A percentile compares a stretch with the other conserved stretches of the same genome.
These are phyloP conservation scores for Russula foetens DNA, from an alignment of 768 basidiomycete species.

Conservation along the genomic window DNA sequence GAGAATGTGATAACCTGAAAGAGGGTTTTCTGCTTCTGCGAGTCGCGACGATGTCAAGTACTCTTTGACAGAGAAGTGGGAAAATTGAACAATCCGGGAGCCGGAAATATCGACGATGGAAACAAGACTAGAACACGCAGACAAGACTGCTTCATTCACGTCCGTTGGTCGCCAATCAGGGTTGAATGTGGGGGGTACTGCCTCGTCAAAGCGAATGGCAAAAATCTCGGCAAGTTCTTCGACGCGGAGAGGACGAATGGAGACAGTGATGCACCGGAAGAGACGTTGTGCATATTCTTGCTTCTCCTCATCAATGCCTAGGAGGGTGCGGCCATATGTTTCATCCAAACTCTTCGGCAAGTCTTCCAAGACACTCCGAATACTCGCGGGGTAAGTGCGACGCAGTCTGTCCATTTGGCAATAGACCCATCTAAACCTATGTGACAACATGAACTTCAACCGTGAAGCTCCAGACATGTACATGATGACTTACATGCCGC, in stretches of 20 bases:
- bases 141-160: not conserved
- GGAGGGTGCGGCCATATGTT: too few species aligned
- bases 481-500: too few species aligned
- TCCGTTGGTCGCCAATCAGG: not conserved
- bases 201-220: not conserved
- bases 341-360: too few species aligned
- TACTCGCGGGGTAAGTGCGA: not conserved
- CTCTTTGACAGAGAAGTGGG: slow-evolving; percentile 10
- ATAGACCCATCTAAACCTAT: too few species aligned
- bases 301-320: too few species aligned
- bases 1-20: not conserved
- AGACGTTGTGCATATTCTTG: too few species aligned
- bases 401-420: too few species aligned
- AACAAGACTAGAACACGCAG: not conserved
- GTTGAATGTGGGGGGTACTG: not conserved
- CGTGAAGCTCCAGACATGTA: too few species aligned
- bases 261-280: too few species aligned
- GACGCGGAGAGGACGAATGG: too few species aligned
- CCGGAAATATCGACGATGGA: not conserved
- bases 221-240: slow-evolving; percentile 2
- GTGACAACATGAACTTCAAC: too few species aligned
- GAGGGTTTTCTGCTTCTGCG: not conserved
- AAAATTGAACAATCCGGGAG: not conserved
- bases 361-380: too few species aligned
- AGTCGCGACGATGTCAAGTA: not conserved